Evolutionary conservation across 2,329 filamentous ascomycete genomes (phyloP).

Genomic region (Cladophialophora chaetospira): DNA sequence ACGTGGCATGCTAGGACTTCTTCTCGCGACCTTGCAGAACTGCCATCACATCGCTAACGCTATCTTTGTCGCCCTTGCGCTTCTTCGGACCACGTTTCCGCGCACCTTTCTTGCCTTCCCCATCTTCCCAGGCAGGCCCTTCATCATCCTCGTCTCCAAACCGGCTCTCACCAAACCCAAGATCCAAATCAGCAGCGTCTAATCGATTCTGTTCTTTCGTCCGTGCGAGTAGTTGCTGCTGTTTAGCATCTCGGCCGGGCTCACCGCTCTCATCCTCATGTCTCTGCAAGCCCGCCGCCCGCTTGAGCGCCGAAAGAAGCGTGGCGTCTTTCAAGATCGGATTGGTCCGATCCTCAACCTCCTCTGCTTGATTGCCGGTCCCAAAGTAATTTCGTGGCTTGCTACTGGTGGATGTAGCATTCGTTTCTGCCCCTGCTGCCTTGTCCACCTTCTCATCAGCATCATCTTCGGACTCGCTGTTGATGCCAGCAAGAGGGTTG

Average conservation of each 20-base stretch:
- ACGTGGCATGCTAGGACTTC: constrained; percentile 7
- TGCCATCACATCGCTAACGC: constrained; percentile 74
- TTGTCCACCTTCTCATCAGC: constrained; percentile 34
- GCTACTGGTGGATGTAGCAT: constrained; percentile 13
- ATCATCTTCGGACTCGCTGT: constrained; percentile 51
- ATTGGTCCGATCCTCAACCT: constrained; percentile 42
- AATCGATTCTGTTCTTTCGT: constrained; percentile 42
- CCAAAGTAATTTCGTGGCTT: constrained; percentile 53
- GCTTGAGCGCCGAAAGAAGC: constrained; percentile 81
- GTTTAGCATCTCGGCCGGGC: constrained; percentile 26
- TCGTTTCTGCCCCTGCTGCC: constrained; percentile 23
- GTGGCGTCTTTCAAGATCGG: constrained; percentile 62
- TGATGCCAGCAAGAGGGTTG: constrained; percentile 58
- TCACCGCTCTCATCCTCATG: constrained; percentile 43
- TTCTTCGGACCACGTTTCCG: constrained; percentile 58
- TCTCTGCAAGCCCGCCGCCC: constrained; percentile 67
- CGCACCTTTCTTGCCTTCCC: constrained; percentile 41
- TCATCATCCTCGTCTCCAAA: constrained; percentile 84
- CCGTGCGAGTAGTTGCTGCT: constrained; percentile 46
- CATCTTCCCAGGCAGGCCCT: constrained; percentile 59
- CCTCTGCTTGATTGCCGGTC: constrained; percentile 54
- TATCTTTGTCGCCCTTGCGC: constrained; percentile 61
- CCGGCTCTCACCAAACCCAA: constrained; percentile 88
- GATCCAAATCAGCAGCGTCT: constrained; percentile 72
- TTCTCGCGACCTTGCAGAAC: constrained; percentile 68